These are phyloP conservation scores for Suillus hirtellus DNA, from an alignment of 768 basidiomycete species.

Conservation along the genomic window DNA sequence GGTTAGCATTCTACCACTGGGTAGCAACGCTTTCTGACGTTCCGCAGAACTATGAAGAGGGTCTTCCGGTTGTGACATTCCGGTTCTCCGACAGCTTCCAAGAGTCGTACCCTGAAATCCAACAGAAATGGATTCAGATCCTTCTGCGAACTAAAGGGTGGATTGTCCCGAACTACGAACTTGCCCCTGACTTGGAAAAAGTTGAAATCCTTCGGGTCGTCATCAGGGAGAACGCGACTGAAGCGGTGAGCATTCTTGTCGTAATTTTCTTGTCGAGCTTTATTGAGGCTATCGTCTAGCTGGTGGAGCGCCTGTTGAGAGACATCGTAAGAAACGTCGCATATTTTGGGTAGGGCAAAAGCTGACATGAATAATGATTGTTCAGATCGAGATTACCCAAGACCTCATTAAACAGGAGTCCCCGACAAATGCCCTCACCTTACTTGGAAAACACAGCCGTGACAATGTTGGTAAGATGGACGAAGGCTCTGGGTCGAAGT, in stretches of 20 bases:
- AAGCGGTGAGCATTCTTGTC: constrained; percentile 40
- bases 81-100: constrained; percentile 56
- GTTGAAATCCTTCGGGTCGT: constrained; percentile 65
- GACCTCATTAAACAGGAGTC: constrained; percentile 48
- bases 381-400: constrained; percentile 65
- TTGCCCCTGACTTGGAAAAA: constrained; percentile 50
- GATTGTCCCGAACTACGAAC: constrained; percentile 64
- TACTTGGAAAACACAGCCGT: constrained; percentile 34
- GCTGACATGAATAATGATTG: constrained; percentile 7
- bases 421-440: constrained; percentile 51
- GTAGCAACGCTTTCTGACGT: constrained; percentile 33
- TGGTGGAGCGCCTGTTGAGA: constrained; percentile 61
- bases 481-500: constrained; percentile 43
- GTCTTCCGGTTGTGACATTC: constrained; percentile 55
- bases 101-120: constrained; percentile 51
- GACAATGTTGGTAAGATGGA: constrained; percentile 44
- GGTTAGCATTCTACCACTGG: constrained; percentile 36
- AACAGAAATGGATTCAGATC: constrained; percentile 60
- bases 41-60: constrained; percentile 45
- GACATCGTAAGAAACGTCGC: constrained; percentile 57
- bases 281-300: constrained; percentile 32
- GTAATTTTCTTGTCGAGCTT: constrained; percentile 21
- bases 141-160: constrained; percentile 49
- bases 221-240: constrained; percentile 54
- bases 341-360: not conserved